A percentile compares a stretch with the other conserved stretches of the same genome.
These are phyloP conservation scores for Amanita rubescens DNA, from an alignment of 768 basidiomycete genomes.

Conservation along the genomic window DNA sequence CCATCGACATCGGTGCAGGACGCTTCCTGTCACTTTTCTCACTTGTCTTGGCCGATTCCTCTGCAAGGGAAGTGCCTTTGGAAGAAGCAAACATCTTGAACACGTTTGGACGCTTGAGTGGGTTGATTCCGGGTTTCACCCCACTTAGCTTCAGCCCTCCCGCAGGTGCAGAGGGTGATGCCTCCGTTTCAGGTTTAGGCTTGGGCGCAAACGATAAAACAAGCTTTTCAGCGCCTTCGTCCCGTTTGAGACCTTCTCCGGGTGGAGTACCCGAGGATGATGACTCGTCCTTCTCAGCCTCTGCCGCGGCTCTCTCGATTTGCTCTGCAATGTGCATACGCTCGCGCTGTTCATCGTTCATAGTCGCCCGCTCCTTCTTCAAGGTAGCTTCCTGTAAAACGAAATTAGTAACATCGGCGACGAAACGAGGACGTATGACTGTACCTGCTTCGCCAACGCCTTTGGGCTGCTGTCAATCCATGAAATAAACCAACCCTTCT, in stretches of 20 bases:
- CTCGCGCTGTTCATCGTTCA: conserved; percentile 93
- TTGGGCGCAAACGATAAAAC: conserved; percentile 67
- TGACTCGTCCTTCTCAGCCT: conserved; percentile 28
- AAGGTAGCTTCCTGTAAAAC: conserved; percentile 62
- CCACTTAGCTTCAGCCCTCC: conserved; percentile 55
- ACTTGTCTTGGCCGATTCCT: conserved; percentile 29
- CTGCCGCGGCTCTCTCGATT: conserved; percentile 76
- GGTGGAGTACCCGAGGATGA: conserved; percentile 28
- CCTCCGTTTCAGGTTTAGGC: conserved; percentile 25
- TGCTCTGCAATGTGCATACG: conserved; percentile 85
- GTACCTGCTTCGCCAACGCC: conserved; percentile 82
- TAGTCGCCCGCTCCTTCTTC: conserved; percentile 89
- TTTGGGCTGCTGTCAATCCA: conserved; percentile 98
- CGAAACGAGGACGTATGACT: conserved; percentile 11
- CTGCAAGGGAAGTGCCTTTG: conserved; percentile 20
- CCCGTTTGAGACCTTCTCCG: conserved; percentile 58
- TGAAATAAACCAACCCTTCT: conserved; percentile 95
- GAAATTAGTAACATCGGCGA: conserved; percentile 10
- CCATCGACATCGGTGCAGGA: conserved; percentile 64
- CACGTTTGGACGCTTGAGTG: conserved; percentile 67
- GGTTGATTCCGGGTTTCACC: conserved; percentile 51
- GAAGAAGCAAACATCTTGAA: conserved; percentile 48
- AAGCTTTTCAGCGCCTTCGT: conserved; percentile 66
- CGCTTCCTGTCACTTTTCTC: conserved; percentile 67
- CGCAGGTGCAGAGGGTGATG: conserved; percentile 27